A percentile compares a stretch with the other conserved stretches of the same genome.
phyloP scores from a whole-genome alignment of 495 filamentous ascomycete genomes.

The Aspergillus asperescens region DNA sequence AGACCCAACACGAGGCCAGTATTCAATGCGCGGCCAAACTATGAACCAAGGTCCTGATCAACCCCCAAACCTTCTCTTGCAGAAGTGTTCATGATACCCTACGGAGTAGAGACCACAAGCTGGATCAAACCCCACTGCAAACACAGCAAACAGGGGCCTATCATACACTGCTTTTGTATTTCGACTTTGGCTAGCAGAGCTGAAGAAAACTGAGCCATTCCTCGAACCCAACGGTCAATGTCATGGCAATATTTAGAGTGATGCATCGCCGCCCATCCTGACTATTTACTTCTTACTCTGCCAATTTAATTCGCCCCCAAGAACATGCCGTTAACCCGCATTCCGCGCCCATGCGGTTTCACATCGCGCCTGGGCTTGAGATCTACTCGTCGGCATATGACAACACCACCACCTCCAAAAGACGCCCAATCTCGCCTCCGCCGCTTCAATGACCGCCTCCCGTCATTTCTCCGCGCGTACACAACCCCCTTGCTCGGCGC shows the following conservation, averaged over 20 bases:
- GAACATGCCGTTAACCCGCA: neutral
- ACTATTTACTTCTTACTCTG: too few species aligned
- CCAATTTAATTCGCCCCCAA: neutral
- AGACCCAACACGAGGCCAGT: neutral
- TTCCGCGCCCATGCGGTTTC: constrained; percentile 20
- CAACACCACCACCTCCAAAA: constrained; percentile 25
- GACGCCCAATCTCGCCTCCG: constrained; percentile 45
- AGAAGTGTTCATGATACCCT: too few species aligned
- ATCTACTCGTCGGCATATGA: constrained; percentile 18
- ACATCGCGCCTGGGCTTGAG: constrained; percentile 2
- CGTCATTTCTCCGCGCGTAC: constrained; percentile 58
- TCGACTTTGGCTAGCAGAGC: neutral
- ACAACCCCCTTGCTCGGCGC: constrained; percentile 63
- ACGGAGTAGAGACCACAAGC: neutral
- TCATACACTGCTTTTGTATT: neutral
- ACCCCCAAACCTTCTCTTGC: neutral
- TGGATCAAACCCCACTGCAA: constrained; percentile 7
- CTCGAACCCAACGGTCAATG: too few species aligned
- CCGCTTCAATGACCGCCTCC: constrained; percentile 56
- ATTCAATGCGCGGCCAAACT: neutral
- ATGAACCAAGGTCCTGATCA: neutral
- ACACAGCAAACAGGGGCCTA: constrained; percentile 16
- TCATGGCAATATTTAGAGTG: too few species aligned
- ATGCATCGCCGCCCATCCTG: neutral
- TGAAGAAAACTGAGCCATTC: too few species aligned